Base-by-base conservation (phyloP, 1,284 basidiomycete species). In the Apiotrichum domesticum region DNA sequence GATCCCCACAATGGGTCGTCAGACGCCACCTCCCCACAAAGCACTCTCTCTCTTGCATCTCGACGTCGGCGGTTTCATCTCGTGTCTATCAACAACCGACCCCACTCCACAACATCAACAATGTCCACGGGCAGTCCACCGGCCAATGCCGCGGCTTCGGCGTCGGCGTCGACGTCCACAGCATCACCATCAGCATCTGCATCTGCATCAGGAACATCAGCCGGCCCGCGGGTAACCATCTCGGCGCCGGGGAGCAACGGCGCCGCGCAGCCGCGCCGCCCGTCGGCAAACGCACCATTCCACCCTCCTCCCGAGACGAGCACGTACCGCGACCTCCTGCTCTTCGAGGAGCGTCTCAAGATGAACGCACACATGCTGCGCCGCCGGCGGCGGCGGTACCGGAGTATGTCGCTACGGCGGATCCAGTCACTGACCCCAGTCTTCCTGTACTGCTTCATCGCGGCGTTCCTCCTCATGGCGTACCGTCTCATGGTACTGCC, bases 311-410 rank as follows among this genome's bases (percentile, higher is more conserved):
- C 84, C 61, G 88, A 90, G 72, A 80, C 80, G 49, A 80, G 84
- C 14, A 93, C 90, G 0, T 92, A 89, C 73, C 82, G 88, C 47
- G 95, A 98, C 74, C 79, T 98, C 34, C 82, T 98, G 41, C 80
- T 93, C 51, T 98, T 98, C 63, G 95, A 98, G 77, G 94, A 98
- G 76, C 82, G 96, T 14, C 83, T 98, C 54, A 98, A 98, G 78
- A 88, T 88, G 51, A 98, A 90, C 73, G 91, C 91, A 3, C 83
- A 87, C 9, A 84, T 83, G 60, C 79, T 98, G 15, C 85, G 88
- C 68, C 81, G 84, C 46, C 82, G 94, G 59, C 90, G 93, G 73
- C 81, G 85, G 49, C 83, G 88, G 66, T 98, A 98, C 78, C 88
- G 92, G 77, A 78, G 93, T 94, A 76, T 69, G 85, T 84, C 41